Evolutionary conservation across 352 stramenopile genomes (phyloP), one percentile per base, ranked within the genome.

Genomic region (Lagenidium sp.): DNA sequence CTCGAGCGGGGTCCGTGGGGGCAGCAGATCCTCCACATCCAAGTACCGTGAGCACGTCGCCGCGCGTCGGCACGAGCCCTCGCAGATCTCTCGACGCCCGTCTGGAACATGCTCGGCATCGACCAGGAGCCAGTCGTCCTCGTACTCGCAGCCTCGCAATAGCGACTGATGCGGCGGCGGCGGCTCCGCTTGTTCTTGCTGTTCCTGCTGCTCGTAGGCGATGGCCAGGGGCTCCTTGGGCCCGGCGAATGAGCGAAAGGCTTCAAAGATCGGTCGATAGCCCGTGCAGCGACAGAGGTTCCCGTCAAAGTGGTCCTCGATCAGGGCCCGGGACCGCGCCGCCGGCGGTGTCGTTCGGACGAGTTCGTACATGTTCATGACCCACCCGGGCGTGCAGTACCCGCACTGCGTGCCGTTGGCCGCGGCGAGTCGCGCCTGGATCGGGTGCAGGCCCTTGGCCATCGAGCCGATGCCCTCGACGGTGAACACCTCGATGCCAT

Each of bases 231-330:
- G 5, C 6, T 22, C 36, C 4, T 31, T 41, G 4, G 21, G 30
- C n/a, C 21, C 49, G 7, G 53, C 47, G 41, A 66, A 66, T 20
- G 57, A 56, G 23, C 59, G 52, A 32, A 63, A 57, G 20, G 57
- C 47, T 28, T 55, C 29, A 10, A 84, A 54, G 29, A 87, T 82
- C 13, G 71, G 69, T 18, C 71, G 60, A 47, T 89, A 89, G 0
- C 77, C 81, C 16, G 85, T 96, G 61, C 85, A 96, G 11, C 85
- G 67, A 53, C 85, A 96, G 5, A 96, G 57, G 58, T 96, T 96
- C 19, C 85, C 83, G 64, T 96, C 85, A 39, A 96, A 59, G 44
- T 87, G 65, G 50, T 87, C 67, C 52, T 95, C 78, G 8, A 95
- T 57, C 26, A 73, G 46, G 8, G 51, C 57, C 40, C 45, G 51